Percentiles rank a stretch among this genome's conserved stretches.
These are phyloP conservation scores for Apium graveolens DNA, from an alignment of 129 eudicot genomes.

Conservation along the genomic window DNA sequence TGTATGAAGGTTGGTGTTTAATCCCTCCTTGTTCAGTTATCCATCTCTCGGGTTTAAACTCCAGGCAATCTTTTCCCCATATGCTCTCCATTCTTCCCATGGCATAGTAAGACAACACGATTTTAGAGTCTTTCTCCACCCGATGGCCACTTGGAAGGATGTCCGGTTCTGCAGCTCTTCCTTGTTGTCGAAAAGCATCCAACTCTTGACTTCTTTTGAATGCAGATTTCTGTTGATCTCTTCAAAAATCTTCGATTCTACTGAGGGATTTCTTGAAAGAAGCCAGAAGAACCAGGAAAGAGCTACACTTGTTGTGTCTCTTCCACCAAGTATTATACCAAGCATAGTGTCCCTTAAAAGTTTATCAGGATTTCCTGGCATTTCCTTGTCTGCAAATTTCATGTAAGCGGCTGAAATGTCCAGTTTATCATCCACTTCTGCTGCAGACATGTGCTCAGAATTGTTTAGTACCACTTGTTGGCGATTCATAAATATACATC, in stretches of 20 bases:
- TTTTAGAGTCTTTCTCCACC: neutral
- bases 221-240: neutral
- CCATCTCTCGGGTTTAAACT: neutral
- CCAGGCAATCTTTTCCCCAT: slow-evolving; percentile 6
- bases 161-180: neutral
- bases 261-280: neutral
- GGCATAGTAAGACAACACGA: neutral
- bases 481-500: slow-evolving; percentile 11
- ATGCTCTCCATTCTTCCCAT: slow-evolving; percentile 11
- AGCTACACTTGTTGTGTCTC: neutral
- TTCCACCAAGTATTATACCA: neutral
- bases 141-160: slow-evolving; percentile 8
- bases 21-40: neutral
- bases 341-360: neutral
- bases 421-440: neutral
- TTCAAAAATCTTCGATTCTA: neutral
- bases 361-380: neutral
- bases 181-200: neutral
- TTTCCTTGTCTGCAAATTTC: neutral
- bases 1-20: slow-evolving; percentile 3
- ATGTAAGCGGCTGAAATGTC: neutral
- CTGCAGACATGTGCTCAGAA: neutral
- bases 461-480: neutral
- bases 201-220: neutral
- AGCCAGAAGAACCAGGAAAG: neutral